Conservation (phyloP, 2,329 filamentous ascomycete genomes). For the Xylariaceae sp. region DNA sequence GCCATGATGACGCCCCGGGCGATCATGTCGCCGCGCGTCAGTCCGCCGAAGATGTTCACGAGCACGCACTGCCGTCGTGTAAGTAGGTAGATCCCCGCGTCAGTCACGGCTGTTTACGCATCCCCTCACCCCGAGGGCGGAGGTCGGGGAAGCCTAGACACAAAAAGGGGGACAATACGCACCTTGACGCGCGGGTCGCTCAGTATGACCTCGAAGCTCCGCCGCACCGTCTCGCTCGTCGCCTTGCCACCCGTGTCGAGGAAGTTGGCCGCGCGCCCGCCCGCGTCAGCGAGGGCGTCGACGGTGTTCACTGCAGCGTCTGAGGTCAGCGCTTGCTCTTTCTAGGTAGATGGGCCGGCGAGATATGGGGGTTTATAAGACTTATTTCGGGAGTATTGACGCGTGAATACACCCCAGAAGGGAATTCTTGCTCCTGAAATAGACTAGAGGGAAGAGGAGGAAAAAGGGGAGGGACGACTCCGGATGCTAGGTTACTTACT, state of each 20-base stretch:
- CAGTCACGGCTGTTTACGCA: background rate
- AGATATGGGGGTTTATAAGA: no score
- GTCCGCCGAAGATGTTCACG: constrained; percentile 59
- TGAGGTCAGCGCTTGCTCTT: no score
- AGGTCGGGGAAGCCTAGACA: no score
- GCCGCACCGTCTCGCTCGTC: constrained; percentile 77
- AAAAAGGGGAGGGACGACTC: no score
- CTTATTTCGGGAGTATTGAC: no score
- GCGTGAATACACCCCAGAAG: no score
- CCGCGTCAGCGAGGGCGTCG: constrained; percentile 71
- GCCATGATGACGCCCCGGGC: constrained; percentile 73
- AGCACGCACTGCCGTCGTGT: constrained; percentile 45
- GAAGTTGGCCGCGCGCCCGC: constrained; percentile 77
- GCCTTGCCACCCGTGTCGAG: constrained; percentile 90
- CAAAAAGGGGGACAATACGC: constrained; percentile 29
- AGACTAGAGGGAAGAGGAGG: no score
- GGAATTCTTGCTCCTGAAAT: no score
- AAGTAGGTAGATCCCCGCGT: background rate
- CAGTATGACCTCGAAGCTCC: constrained; percentile 74
- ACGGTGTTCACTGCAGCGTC: constrained; percentile 95
- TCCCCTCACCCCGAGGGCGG: no score
- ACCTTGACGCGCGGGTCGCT: constrained; percentile 72
- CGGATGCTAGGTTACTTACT: no score
- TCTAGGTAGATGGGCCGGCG: no score
- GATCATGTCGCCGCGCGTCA: constrained; percentile 81